phyloP scores from a whole-genome alignment of 306 rosid species.

The Corylus avellana region DNA sequence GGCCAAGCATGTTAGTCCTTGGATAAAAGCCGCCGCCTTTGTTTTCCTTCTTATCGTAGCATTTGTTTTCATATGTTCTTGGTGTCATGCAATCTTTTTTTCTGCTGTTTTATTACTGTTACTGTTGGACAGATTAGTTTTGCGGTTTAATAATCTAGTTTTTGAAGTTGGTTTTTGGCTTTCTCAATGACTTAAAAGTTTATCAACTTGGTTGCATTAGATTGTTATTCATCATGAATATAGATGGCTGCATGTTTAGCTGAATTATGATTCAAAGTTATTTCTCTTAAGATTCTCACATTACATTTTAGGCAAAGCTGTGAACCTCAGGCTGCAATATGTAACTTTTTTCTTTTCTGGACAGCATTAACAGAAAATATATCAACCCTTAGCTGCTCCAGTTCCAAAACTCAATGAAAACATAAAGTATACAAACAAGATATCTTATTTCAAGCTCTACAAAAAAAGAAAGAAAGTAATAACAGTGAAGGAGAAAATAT shows the following conservation, averaged over 20 bases:
- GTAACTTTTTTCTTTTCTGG: too few species aligned
- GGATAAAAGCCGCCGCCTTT: not conserved
- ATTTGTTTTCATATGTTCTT: not conserved
- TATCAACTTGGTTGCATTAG: not conserved
- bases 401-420: too few species aligned
- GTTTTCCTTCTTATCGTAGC: not conserved
- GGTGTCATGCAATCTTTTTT: too few species aligned
- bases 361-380: too few species aligned
- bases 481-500: too few species aligned
- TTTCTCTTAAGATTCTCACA: not conserved
- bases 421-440: too few species aligned
- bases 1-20: not conserved
- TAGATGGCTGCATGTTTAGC: not conserved
- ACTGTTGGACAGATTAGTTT: not conserved
- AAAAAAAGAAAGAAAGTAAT: too few species aligned
- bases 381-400: too few species aligned
- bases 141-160: not conserved
- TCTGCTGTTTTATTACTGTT: not conserved
- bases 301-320: not conserved
- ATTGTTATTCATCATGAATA: not conserved
- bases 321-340: not conserved
- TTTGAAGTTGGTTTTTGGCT: not conserved
- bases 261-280: not conserved
- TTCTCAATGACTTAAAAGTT: not conserved
- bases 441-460: too few species aligned